Evolutionary conservation across 106 monocot genomes (phyloP), one percentile per base, ranked within the genome.

Genomic region (Acorus gramineus): DNA sequence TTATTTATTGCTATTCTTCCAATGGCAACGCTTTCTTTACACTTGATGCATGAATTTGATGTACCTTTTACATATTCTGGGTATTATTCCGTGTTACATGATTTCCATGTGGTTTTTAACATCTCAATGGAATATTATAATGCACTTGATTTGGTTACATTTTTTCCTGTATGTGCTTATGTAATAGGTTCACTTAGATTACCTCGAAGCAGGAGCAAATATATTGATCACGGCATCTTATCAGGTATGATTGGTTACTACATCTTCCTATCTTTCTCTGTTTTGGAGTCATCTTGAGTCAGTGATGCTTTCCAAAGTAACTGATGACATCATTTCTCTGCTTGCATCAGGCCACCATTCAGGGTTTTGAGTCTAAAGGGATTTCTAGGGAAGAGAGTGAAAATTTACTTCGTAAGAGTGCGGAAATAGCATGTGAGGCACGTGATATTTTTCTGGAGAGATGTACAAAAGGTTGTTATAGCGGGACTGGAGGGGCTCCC

Each of bases 171-270:
- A 28, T 28, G 28, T 28, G 28, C 28, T 2, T 52, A 8, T 3
- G 13, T 50, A 57, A 53, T 77, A 98, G 98, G 92, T 98, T 62
- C 91, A 92, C 67, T 54, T 92, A 10, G 88, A 98, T 66, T 98
- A 98, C 65, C 86, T 98, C 52, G 77, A 80, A 69, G 92, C 98
- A 8, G 98, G 98, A 68, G 98, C 98, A 66, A 75, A 92, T 81
- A 68, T 98, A 58, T 64, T 98, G 55, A 89, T 92, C 57, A 77
- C 98, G 47, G 76, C 98, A 61, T 98, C 98, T 4, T 98, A 98
- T 75, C 98, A 95, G 86, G 94, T 94, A 62, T 28, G 28, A 9
- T 2, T 8, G 8, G 60, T 53, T 53, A 28, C 28, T 28, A 28
- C 28, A 8, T 53, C 53, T 11, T 8, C n/a, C 11, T 45, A 44